Conservation (phyloP, 2,329 filamentous ascomycete species). For the Xylariaceae sp. region DNA sequence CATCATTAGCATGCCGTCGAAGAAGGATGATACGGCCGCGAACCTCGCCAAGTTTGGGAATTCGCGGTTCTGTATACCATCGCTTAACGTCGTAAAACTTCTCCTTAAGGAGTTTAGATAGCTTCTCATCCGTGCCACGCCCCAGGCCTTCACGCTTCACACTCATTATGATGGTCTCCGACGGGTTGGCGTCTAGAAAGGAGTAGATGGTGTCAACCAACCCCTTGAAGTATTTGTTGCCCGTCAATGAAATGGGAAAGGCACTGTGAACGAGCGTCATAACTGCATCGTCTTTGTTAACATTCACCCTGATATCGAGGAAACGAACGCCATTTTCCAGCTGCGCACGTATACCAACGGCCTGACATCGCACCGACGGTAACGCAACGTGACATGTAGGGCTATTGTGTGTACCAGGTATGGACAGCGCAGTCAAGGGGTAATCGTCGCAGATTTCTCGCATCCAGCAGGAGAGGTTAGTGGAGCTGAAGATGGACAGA, state of each 20-base stretch:
- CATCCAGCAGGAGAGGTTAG: conserved; percentile 76
- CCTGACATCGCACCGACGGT: conserved; percentile 90
- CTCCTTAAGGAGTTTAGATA: conserved; percentile 65
- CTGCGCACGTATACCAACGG: conserved; percentile 69
- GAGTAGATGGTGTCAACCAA: conserved; percentile 65
- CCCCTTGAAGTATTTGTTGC: conserved; percentile 70
- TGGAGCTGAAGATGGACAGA: conserved; percentile 64
- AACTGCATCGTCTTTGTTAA: conserved; percentile 51
- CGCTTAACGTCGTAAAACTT: conserved; percentile 58
- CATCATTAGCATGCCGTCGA: conserved; percentile 68
- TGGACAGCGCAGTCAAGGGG: conserved; percentile 74
- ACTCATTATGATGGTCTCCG: conserved; percentile 78
- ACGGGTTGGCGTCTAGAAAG: conserved; percentile 73
- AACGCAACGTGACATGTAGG: conserved; percentile 79
- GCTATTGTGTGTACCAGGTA: conserved; percentile 94
- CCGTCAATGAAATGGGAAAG: conserved; percentile 82
- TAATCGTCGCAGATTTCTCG: conserved; percentile 62
- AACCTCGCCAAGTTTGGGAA: conserved; percentile 72
- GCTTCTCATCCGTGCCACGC: conserved; percentile 69
- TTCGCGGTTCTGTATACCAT: conserved; percentile 74
- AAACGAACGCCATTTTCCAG: conserved; percentile 88
- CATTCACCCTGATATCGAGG: conserved; percentile 77
- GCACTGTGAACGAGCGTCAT: conserved; percentile 82
- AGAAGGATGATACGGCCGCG: conserved; percentile 81
- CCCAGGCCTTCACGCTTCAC: conserved; percentile 89